Percentiles rank a stretch among this genome's conserved stretches.
Evolutionary conservation across 1,139 yeast species (phyloP).

Genomic region (Geotrichum klebahnii): DNA sequence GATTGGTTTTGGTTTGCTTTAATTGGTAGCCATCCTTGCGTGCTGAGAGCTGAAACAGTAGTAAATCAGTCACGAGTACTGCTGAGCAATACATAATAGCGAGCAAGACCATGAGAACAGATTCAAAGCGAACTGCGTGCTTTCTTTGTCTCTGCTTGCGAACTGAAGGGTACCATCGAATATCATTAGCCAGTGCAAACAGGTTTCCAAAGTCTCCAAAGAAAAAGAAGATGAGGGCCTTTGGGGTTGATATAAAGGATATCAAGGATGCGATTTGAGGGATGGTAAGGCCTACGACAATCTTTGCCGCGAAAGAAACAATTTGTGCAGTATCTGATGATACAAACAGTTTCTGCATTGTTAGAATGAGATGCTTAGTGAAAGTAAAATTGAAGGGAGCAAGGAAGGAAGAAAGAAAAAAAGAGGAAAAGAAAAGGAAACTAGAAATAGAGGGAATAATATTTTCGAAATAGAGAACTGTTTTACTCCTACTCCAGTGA

Average conservation of each 20-base stretch:
- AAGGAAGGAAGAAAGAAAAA: background rate
- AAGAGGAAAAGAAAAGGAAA: no score
- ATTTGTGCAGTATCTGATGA: slow-evolving; percentile 1
- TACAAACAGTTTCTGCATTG: background rate
- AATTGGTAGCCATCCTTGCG: background rate
- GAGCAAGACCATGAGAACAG: background rate
- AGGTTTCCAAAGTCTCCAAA: slow-evolving; percentile 8
- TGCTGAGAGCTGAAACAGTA: slow-evolving; percentile 4
- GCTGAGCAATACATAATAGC: background rate
- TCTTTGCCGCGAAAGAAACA: slow-evolving; percentile 6
- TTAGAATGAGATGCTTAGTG: background rate
- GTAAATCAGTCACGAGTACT: slow-evolving; percentile 7
- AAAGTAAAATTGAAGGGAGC: background rate
- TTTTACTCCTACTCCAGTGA: no score
- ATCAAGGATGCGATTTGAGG: slow-evolving; percentile 1
- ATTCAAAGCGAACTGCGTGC: background rate
- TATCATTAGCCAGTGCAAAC: slow-evolving; percentile 1
- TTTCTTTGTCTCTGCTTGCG: background rate
- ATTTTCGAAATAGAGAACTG: no score
- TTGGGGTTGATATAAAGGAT: slow-evolving; percentile 2
- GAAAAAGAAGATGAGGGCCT: slow-evolving; percentile 3
- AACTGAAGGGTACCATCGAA: slow-evolving; percentile 7
- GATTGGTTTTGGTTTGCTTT: background rate
- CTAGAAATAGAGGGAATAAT: no score
- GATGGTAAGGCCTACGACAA: background rate